Evolutionary conservation across 768 basidiomycete genomes (phyloP), one percentile per base, ranked within the genome.

Genomic region (Lanmaoa pseudosensibilis): DNA sequence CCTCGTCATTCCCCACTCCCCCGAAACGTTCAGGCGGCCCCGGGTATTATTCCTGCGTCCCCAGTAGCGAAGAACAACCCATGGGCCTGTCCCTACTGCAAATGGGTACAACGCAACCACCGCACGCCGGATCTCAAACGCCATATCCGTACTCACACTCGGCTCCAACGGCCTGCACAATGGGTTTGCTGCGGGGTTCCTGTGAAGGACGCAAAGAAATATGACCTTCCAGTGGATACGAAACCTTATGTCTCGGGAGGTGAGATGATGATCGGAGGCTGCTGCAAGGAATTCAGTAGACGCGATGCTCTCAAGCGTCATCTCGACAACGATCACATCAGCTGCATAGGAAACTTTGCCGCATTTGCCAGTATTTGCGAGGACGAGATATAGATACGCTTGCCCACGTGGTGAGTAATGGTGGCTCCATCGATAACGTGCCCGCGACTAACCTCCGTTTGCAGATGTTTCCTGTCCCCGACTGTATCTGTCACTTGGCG

Each of bases 111-210:
- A 61, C 65, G 59, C 37, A 83, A 81, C 69, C 71, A 73, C 39
- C 81, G 85, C 25, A 65, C 78, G 32, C 83, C 84, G 11, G 85
- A 87, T 62, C 80, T 82, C 65, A 79, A 78, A 65, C 79, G 85
- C 23, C 85, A 87, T 65, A 65, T 86, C 41, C 74, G 69, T 43
- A 83, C 83, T 2, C 85, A 85, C 47, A 74, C 73, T 33, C 75
- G 73, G 48, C 66, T 65, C 45, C 56, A 63, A 43, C 68, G 73
- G 9, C 73, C 73, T 27, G 69, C 73, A 7, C 73, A 68, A 40
- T 76, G 74, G 73, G 66, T 76, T 12, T 75, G 75, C 54, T 74
- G 72, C n/a, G 74, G 74, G 12, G 58, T 75, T 7, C 65, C 69
- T 32, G 9, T 68, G 6, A 56, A 64, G 45, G 66, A 71, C 9